Evolutionary conservation across 2,329 filamentous ascomycete species (phyloP).

Genomic region (Sordariomycetes sp.): DNA sequence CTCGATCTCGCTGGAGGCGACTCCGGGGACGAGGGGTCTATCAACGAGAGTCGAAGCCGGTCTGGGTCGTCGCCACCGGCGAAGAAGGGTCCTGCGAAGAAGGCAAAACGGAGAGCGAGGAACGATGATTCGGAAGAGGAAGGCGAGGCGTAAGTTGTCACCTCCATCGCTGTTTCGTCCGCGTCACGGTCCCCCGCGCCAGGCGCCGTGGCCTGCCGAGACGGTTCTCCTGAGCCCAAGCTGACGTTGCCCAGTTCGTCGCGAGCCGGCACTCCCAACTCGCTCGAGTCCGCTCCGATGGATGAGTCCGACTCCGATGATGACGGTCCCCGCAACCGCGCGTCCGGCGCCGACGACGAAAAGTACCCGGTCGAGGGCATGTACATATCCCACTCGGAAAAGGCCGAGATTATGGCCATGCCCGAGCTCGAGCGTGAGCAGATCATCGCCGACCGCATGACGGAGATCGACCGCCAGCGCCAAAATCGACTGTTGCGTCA

Average conservation of each 20-base stretch:
- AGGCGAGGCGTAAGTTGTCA: slow-evolving; percentile 29
- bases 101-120: slow-evolving; percentile 36
- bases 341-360: slow-evolving; percentile 42
- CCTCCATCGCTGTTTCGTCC: not conserved
- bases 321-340: slow-evolving; percentile 34
- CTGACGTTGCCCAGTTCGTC: slow-evolving; percentile 3
- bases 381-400: slow-evolving; percentile 65
- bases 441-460: slow-evolving; percentile 77
- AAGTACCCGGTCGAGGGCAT: slow-evolving; percentile 84
- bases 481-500: slow-evolving; percentile 77
- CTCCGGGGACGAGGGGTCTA: slow-evolving; percentile 48
- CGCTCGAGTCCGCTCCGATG: slow-evolving; percentile 77
- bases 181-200: not conserved
- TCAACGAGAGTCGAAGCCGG: slow-evolving; percentile 43
- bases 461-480: slow-evolving; percentile 70
- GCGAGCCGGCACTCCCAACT: slow-evolving; percentile 44
- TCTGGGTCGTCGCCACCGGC: slow-evolving; percentile 36
- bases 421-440: slow-evolving; percentile 87
- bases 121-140: slow-evolving; percentile 51
- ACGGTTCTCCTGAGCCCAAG: too few relatives aligned
- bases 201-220: too few relatives aligned
- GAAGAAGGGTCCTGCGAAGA: slow-evolving; percentile 27
- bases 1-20: slow-evolving; percentile 83
- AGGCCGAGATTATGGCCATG: slow-evolving; percentile 71
- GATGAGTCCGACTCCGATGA: slow-evolving; percentile 69